Conservation (phyloP, 2,329 filamentous ascomycete genomes). For the Acephala macrosclerotiorum region DNA sequence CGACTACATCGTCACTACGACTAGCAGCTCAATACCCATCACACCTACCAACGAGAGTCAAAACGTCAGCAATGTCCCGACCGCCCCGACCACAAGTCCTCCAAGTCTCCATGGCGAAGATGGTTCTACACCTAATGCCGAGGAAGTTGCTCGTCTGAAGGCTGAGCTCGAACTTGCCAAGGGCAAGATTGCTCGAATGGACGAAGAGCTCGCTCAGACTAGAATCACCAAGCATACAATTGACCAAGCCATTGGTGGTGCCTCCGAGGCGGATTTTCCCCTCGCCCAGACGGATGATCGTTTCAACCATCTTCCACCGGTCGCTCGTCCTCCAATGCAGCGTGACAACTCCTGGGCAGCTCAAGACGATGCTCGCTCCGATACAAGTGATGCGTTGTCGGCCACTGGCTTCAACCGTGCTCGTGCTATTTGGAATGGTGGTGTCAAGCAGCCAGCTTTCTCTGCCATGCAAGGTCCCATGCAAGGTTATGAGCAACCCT, state of each 20-base stretch:
- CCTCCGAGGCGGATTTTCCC: conserved; percentile 52
- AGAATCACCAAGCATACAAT: conserved; percentile 66
- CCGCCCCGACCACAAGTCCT: conserved; percentile 58
- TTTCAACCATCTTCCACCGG: conserved; percentile 35
- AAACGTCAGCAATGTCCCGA: conserved; percentile 52
- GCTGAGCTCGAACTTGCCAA: conserved; percentile 75
- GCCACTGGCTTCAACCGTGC: conserved; percentile 59
- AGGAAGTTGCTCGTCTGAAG: conserved; percentile 73
- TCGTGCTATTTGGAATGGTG: conserved; percentile 62
- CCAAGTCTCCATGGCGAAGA: conserved; percentile 58
- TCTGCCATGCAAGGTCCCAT: conserved; percentile 30
- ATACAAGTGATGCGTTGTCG: conserved; percentile 62
- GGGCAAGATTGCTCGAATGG: conserved; percentile 73
- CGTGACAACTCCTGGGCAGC: conserved; percentile 59
- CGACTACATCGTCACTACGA: conserved; percentile 58
- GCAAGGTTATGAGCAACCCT: conserved; percentile 35
- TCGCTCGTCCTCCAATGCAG: conserved; percentile 47
- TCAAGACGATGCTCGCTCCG: conserved; percentile 62
- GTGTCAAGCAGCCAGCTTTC: conserved; percentile 51
- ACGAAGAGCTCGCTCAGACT: conserved; percentile 73
- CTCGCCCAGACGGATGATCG: conserved; percentile 38
- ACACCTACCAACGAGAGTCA: conserved; percentile 67
- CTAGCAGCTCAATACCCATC: conserved; percentile 67
- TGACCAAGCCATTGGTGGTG: conserved; percentile 60
- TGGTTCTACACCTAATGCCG: conserved; percentile 44